These are phyloP conservation scores for Tylopilus sp. DNA, from an alignment of 768 basidiomycete genomes.

Conservation along the genomic window DNA sequence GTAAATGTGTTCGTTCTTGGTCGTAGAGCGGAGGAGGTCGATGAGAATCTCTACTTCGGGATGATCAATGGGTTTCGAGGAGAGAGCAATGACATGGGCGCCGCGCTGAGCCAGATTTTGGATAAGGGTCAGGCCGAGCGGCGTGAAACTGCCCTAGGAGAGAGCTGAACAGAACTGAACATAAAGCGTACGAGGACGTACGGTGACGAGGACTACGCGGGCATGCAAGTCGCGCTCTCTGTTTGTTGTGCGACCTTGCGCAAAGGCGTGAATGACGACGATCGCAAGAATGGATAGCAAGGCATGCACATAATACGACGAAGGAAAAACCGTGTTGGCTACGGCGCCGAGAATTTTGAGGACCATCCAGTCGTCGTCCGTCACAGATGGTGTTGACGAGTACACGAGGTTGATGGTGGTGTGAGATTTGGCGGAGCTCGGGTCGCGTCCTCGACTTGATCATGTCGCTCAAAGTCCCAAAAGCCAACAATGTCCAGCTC, in stretches of 20 bases:
- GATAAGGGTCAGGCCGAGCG: conserved; percentile 64
- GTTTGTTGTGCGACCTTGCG: conserved; percentile 66
- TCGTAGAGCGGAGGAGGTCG: conserved; percentile 61
- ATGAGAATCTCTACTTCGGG: conserved; percentile 56
- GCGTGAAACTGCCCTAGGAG: conserved; percentile 68
- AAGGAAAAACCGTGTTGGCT: conserved; percentile 45
- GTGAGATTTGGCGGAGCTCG: conserved; percentile 11
- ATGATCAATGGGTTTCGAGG: conserved; percentile 50
- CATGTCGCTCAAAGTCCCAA: conserved; percentile 95
- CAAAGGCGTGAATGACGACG: conserved; percentile 52
- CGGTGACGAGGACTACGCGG: conserved; percentile 67
- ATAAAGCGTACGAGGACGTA: conserved; percentile 29
- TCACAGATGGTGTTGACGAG: not conserved
- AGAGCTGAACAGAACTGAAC: not conserved
- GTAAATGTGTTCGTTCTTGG: conserved; percentile 72
- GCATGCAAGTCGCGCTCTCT: conserved; percentile 76
- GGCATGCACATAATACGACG: conserved; percentile 55
- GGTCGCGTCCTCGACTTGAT: conserved; percentile 9
- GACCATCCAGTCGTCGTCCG: conserved; percentile 42
- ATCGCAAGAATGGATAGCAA: conserved; percentile 41
- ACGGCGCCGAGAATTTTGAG: conserved; percentile 44
- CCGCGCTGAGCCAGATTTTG: conserved; percentile 68
- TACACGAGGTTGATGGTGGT: not conserved
- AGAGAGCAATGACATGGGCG: conserved; percentile 75
- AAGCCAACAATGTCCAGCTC: conserved; percentile 80